Percentiles rank a stretch among this genome's conserved stretches.
Evolutionary conservation across 2,329 filamentous ascomycete genomes (phyloP).

Genomic region (Aquanectria penicillioides): DNA sequence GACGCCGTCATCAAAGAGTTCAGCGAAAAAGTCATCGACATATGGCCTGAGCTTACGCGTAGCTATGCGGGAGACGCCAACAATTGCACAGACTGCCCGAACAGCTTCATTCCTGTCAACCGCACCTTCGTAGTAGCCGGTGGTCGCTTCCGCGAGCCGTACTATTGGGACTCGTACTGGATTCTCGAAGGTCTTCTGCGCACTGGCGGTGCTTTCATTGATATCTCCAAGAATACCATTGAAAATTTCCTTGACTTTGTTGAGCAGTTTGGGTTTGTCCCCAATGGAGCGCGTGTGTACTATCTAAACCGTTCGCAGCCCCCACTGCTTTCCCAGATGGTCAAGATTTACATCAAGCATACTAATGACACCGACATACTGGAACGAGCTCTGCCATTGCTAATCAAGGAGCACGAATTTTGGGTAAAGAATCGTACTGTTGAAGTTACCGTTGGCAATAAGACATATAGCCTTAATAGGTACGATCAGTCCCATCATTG

Average conservation of each 20-base stretch:
- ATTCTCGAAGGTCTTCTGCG: constrained; percentile 73
- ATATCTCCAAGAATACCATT: constrained; percentile 73
- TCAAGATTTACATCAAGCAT: constrained; percentile 70
- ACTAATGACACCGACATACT: constrained; percentile 71
- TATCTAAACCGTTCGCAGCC: constrained; percentile 76
- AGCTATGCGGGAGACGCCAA: constrained; percentile 61
- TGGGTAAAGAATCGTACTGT: constrained; percentile 71
- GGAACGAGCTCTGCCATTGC: constrained; percentile 67
- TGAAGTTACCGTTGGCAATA: constrained; percentile 55
- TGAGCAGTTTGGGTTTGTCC: constrained; percentile 71
- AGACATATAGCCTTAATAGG: constrained; percentile 66
- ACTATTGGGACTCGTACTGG: constrained; percentile 79
- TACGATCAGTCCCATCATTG: constrained; percentile 41
- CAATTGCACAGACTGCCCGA: constrained; percentile 68
- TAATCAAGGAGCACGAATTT: constrained; percentile 72
- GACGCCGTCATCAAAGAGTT: constrained; percentile 70
- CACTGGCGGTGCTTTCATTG: constrained; percentile 70
- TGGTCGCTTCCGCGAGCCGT: constrained; percentile 76
- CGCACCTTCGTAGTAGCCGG: constrained; percentile 76
- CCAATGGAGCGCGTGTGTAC: constrained; percentile 74
- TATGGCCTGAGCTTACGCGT: constrained; percentile 75
- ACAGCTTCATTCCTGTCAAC: constrained; percentile 73
- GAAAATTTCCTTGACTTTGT: constrained; percentile 77
- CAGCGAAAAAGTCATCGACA: constrained; percentile 70
- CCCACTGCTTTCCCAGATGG: constrained; percentile 73